Percentiles rank a stretch among this genome's conserved stretches.
These are phyloP conservation scores for Colletotrichum tropicale DNA, from an alignment of 2,329 filamentous ascomycete species.

Conservation along the genomic window DNA sequence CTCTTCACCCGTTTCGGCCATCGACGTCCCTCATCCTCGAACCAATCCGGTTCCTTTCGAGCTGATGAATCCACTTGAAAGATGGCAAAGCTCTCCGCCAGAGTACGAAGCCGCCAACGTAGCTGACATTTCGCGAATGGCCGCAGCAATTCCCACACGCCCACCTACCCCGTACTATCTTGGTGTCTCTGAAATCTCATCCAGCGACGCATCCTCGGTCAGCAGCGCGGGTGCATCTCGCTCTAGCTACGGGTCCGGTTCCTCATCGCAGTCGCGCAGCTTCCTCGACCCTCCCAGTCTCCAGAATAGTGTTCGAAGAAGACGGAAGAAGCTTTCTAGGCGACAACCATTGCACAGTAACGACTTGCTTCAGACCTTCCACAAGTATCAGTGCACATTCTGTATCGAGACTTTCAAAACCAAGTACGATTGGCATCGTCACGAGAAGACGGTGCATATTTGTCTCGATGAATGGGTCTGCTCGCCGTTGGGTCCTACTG, in stretches of 20 bases:
- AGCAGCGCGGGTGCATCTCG: neutral
- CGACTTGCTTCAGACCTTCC: neutral
- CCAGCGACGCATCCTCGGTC: neutral
- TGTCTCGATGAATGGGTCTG: slow-evolving; percentile 52
- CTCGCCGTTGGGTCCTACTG: slow-evolving; percentile 35
- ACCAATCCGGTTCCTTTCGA: neutral
- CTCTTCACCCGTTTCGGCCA: neutral
- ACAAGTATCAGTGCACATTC: slow-evolving; percentile 43
- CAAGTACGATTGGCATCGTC: slow-evolving; percentile 50
- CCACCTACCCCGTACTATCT: neutral
- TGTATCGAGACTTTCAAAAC: slow-evolving; percentile 48
- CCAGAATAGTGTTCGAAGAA: neutral
- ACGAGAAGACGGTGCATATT: slow-evolving; percentile 51
- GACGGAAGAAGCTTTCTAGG: neutral
- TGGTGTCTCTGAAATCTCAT: neutral
- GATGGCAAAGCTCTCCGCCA: neutral
- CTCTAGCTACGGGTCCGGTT: neutral
- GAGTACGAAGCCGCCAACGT: neutral
- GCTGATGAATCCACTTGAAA: neutral
- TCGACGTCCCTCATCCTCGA: neutral
- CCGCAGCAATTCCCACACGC: neutral
- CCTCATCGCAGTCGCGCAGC: neutral
- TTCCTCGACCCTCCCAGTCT: neutral
- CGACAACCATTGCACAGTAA: neutral
- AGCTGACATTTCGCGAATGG: neutral